A percentile compares a stretch with the other conserved stretches of the same genome.
These are phyloP conservation scores for Fusarium devonianum DNA, from an alignment of 2,329 filamentous ascomycete genomes.

Conservation along the genomic window DNA sequence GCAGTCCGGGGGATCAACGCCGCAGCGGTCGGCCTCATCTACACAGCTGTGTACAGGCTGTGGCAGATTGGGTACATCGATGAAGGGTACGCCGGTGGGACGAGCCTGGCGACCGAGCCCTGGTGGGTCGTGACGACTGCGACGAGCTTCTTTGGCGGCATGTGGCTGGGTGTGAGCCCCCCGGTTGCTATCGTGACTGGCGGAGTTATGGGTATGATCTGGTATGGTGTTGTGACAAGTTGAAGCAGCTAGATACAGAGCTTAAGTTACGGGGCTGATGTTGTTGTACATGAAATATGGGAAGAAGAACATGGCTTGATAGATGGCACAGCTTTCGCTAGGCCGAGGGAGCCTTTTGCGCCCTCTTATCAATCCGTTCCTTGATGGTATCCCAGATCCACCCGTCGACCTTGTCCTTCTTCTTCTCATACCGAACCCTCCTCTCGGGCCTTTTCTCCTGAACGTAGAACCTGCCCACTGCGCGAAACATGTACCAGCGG, in stretches of 20 bases:
- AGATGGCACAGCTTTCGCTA: conserved; percentile 3
- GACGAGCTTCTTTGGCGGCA: conserved; percentile 51
- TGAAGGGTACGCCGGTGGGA: conserved; percentile 54
- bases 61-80: conserved; percentile 69
- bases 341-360: conserved; percentile 10
- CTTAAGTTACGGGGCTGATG: too few species aligned
- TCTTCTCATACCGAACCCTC: conserved; percentile 39
- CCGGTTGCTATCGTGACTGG: conserved; percentile 47
- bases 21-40: conserved; percentile 66
- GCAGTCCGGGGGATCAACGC: conserved; percentile 65
- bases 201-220: conserved; percentile 45
- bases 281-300: not conserved
- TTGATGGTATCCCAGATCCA: conserved; percentile 54
- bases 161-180: conserved; percentile 44
- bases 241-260: conserved; percentile 3
- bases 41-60: conserved; percentile 68
- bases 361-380: conserved; percentile 43
- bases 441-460: conserved; percentile 39
- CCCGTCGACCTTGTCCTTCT: conserved; percentile 44
- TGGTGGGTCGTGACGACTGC: conserved; percentile 70
- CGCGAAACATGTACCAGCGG: conserved; percentile 52
- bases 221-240: conserved; percentile 42
- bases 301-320: not conserved
- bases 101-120: conserved; percentile 63
- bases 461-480: conserved; percentile 50